Evolutionary conservation across 192 early-diverging fungal species (phyloP), one percentile per base, ranked within the genome.

Genomic region (Geranomyces michiganensis): DNA sequence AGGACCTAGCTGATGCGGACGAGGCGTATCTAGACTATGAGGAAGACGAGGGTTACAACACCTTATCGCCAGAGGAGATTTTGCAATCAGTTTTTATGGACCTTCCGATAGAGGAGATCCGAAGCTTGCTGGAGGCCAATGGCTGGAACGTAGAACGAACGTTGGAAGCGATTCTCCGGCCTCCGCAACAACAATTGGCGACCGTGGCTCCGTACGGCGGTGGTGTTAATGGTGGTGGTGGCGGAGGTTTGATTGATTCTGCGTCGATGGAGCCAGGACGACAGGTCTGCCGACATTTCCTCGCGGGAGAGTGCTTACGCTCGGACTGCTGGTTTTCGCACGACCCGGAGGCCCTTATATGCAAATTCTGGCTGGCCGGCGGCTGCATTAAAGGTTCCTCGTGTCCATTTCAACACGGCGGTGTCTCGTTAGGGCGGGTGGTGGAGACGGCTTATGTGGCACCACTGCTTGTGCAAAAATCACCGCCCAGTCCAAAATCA

Each of bases 311-410:
- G 13, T 85, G 84, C 65, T 78, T 67, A 24, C 33, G 84, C 24
- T 56, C 64, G 12, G 84, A 85, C 67, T 85, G 84, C 67, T 85
- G 84, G 84, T 85, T 72, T 68, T 77, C 72, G 24, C 84, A 85
- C 62, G 84, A 85, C 45, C 64, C 78, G 15, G 72, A 74, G 22
- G 47, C 36, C 0, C 30, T 74, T 19, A 26, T 81, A 9, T 85
- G 84, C 73, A 85, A 82, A 66, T 85, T 76, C 60, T 84, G 75
- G 77, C 30, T 84, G 48, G 27, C 41, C 22, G 82, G 82, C 13
- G 22, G 45, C 24, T 85, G 84, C 67, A 53, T 56, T 17, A 81
- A 81, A 68, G 84, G 81, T 24, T 56, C 67, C 33, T 14, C 49
- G 13, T 85, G 84, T 62, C 67, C 67, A 31, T 85, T 85, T 68